Percentiles rank a stretch among this genome's conserved stretches.
Evolutionary conservation across 179 eudicot species (phyloP).

Genomic region (Heliamphora pulchella): DNA sequence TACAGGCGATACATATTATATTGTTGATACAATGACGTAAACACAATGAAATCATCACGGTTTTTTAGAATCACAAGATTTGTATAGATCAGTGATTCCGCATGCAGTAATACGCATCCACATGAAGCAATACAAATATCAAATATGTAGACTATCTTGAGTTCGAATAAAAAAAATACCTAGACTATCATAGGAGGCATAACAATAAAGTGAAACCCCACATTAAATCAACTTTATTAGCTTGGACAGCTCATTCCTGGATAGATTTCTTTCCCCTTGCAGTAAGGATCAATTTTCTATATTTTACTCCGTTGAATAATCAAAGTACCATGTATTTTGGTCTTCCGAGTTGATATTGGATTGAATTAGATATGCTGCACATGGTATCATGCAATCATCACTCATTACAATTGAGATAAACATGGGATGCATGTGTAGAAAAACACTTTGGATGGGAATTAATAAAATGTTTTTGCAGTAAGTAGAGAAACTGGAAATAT

Average conservation of each 20-base stretch:
- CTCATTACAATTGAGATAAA: too few species aligned
- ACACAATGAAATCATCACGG: slow-evolving; percentile 2
- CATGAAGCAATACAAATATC: not conserved
- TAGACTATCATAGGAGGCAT: not conserved
- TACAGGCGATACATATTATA: not conserved
- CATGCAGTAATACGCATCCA: not conserved
- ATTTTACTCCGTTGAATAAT: not conserved
- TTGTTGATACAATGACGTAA: not conserved
- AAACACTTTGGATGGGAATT: not conserved
- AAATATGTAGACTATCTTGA: too few species aligned
- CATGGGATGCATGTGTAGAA: not conserved
- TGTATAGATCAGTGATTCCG: not conserved
- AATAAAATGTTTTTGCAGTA: not conserved
- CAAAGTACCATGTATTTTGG: not conserved
- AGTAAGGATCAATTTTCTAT: not conserved
- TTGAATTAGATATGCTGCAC: not conserved
- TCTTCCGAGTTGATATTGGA: not conserved
- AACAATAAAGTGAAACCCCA: not conserved
- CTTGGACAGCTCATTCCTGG: not conserved
- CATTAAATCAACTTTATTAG: not conserved
- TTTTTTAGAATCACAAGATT: not conserved
- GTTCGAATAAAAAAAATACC: too few species aligned
- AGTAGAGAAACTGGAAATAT: not conserved
- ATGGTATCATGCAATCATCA: not conserved
- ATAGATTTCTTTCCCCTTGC: not conserved